Conservation (phyloP, 495 filamentous ascomycete species). For the Haplographium delicatum region DNA sequence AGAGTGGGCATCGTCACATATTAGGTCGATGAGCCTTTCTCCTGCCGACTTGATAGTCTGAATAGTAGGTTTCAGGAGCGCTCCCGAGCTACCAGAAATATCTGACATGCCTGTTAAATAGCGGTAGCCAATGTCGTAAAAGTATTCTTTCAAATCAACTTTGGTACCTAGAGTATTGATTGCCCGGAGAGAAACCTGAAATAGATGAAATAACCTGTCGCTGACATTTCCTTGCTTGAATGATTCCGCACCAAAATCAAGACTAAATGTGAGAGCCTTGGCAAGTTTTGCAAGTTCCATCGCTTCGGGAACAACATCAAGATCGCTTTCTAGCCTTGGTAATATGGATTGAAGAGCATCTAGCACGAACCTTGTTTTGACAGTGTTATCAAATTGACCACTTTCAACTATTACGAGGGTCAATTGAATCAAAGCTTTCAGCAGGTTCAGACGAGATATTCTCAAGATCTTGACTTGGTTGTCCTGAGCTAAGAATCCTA, state of each 20-base stretch:
- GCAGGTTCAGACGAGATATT: conserved; percentile 54
- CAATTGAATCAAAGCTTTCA: conserved; percentile 78
- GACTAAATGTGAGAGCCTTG: conserved; percentile 66
- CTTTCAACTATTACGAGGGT: conserved; percentile 71
- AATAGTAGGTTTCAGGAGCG: conserved; percentile 50
- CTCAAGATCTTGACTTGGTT: conserved; percentile 61
- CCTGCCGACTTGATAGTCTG: conserved; percentile 73
- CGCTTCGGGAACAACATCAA: conserved; percentile 57
- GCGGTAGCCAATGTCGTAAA: conserved; percentile 83
- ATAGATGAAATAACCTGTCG: conserved; percentile 86
- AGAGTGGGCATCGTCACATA: conserved; percentile 90
- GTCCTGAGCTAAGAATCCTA: conserved; percentile 51
- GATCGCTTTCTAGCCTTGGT: conserved; percentile 72
- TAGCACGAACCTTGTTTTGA: conserved; percentile 68
- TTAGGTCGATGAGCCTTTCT: conserved; percentile 70
- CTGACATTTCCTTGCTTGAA: conserved; percentile 55
- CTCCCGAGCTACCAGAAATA: conserved; percentile 28
- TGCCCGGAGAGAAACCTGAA: conserved; percentile 73
- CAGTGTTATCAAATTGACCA: conserved; percentile 63
- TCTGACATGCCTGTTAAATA: conserved; percentile 73
- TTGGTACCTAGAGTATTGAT: conserved; percentile 67
- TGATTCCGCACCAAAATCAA: conserved; percentile 51
- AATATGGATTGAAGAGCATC: conserved; percentile 80
- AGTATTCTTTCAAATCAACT: conserved; percentile 65
- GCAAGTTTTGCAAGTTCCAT: conserved; percentile 71